A percentile compares a stretch with the other conserved stretches of the same genome.
Conservation (phyloP, 805 yeast species). For the Saturnispora galanensis region DNA sequence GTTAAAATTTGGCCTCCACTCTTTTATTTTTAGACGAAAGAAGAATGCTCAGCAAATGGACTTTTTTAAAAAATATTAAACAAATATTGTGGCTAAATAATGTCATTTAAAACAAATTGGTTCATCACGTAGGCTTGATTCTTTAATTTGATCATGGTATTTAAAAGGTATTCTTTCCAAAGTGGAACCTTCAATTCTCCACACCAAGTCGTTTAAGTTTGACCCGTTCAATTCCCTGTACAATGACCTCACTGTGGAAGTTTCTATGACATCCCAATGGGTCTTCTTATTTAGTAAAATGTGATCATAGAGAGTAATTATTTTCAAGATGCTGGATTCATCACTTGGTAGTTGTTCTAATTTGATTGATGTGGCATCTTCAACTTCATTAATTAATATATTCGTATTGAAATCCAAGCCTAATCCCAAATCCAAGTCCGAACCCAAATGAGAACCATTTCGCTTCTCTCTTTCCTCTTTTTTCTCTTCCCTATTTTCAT, state of each 20-base stretch:
- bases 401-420: background rate
- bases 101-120: background rate
- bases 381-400: conserved; percentile 15
- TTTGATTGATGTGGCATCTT: conserved; percentile 18
- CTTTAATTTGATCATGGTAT: no score
- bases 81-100: background rate
- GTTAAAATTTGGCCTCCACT: background rate
- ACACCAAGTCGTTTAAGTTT: no score
- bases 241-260: background rate
- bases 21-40: background rate
- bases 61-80: background rate
- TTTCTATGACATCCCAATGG: background rate
- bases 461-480: background rate
- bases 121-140: no score
- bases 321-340: conserved; percentile 29
- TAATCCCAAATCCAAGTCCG: background rate
- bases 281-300: conserved; percentile 10
- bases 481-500: background rate
- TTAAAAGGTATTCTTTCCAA: no score
- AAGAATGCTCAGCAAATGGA: background rate
- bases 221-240: no score
- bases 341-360: conserved; percentile 17
- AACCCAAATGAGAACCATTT: background rate
- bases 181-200: no score
- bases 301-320: conserved; percentile 29